These are phyloP conservation scores for Moringa oleifera DNA, from an alignment of 345 rosid genomes.

Conservation along the genomic window DNA sequence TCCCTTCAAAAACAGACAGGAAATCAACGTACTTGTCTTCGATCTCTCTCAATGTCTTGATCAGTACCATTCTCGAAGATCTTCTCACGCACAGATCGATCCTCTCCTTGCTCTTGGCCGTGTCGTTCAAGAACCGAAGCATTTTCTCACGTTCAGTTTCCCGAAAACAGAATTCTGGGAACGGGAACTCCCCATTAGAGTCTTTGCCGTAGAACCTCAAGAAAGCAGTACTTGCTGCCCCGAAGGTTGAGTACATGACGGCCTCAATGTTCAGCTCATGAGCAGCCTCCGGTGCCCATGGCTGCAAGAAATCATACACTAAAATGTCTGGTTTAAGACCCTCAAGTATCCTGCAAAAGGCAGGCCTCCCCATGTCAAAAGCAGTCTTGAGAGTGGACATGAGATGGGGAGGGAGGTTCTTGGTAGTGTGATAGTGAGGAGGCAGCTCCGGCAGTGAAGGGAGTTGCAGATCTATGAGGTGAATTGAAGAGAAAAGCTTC, in stretches of 20 bases:
- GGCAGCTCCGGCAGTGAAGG: slow-evolving; percentile 36
- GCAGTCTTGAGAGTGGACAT: slow-evolving; percentile 21
- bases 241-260: slow-evolving; percentile 9
- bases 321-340: slow-evolving; percentile 21
- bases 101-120: slow-evolving; percentile 12
- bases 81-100: slow-evolving; percentile 2
- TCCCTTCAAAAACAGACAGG: slow-evolving; percentile 13
- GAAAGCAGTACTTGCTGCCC: slow-evolving; percentile 11
- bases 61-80: slow-evolving; percentile 18
- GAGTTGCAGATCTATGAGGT: slow-evolving; percentile 33
- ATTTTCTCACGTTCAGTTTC: slow-evolving; percentile 3
- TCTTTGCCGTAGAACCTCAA: background rate
- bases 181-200: slow-evolving; percentile 3
- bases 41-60: slow-evolving; percentile 20
- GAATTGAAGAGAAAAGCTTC: slow-evolving; percentile 17
- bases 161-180: slow-evolving; percentile 8
- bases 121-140: slow-evolving; percentile 9
- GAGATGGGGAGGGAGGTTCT: slow-evolving; percentile 32
- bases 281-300: slow-evolving; percentile 27
- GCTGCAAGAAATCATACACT: slow-evolving; percentile 29
- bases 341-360: slow-evolving; percentile 15
- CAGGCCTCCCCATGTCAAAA: slow-evolving; percentile 17
- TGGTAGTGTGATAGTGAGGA: slow-evolving; percentile 29
- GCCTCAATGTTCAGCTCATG: slow-evolving; percentile 16
- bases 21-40: slow-evolving; percentile 29